Base-by-base conservation (phyloP, 2,329 filamentous ascomycete genomes). In the Fusarium verrucosum region DNA sequence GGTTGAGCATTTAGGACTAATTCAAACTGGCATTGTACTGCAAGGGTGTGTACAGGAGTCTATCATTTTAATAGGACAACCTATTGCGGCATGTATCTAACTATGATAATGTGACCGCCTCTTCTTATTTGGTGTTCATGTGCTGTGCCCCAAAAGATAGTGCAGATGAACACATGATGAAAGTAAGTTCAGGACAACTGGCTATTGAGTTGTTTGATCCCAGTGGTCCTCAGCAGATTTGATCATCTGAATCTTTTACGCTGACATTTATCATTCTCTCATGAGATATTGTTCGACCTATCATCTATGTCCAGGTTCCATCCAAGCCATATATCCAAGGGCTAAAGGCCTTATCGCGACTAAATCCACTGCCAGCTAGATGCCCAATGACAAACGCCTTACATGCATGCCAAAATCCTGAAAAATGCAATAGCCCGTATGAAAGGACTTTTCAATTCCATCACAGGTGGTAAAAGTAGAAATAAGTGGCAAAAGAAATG, bases 321-420 rank as follows among this genome's bases (percentile, higher is more conserved):
- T 61, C 36, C 46, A 57, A 54, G 50, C 49, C 44, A 44, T 28
- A 44, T 28, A 25, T 50, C 41, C 38, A 45, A 57, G 54, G 30
- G 20, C 33, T 17, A 16, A 23, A 51, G 41, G 45, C 43, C 36
- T 43, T 37, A 20, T 43, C 32, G 33, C 19, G 36, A 43, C 47
- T 56, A 37, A 37, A 57, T 38, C 37, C 26, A 37, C 19, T 33
- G 17, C 33, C 54, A 45, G 40, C 47, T 50, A 41, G 35, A 58
- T 63, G 47, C 54, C 63, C 20, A 63, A 59, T 41, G 36, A 58
- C 44, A 65, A 61, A 70, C 66, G 65, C 69, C 70, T 58, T 59
- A 46, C 40, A 72, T 72, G 70, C 55, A 65, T 58, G 46, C 52
- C 41, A 13, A 44, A 38, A 58, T 38, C 30, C 41, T 36, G 25